Base-by-base conservation (phyloP, 495 filamentous ascomycete genomes). In the Tuber borchii region DNA sequence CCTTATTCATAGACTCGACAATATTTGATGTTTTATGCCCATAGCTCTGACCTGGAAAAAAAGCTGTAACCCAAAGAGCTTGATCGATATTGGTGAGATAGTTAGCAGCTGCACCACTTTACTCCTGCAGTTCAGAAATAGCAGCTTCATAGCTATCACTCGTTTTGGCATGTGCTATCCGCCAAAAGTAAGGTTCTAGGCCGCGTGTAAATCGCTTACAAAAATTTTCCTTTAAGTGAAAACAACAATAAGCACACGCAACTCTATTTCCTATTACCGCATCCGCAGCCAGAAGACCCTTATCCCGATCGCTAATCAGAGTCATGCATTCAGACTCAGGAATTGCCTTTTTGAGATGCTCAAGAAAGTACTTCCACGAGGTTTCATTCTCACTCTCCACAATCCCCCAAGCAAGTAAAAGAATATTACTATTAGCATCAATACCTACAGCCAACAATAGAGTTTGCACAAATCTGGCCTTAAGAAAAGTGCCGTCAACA, bases 371-470 rank as follows among this genome's bases (percentile, higher is more conserved):
- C 4, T 19, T 17, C 77, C 75, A 79, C 0, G 26, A 77, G 3
- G 2, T 9, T 26, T 71, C 69, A 46, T 79, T 79, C 37, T 79
- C 69, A 19, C 68, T 74, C 65, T 79, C 78, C 0, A 79, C 56
- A 37, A 75, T 31, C 2, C 69, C 72, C 75, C 75, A 79, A 39
- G 65, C 68, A 16, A 77, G 65, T 14, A 77, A 34, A 0, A 75
- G 7, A 40, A 71, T 74, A 2, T 77, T 56, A 4, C 72, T 26
- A 69, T 79, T 77, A 3, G 26, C 78, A 74, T 78, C 78, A 69
- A 72, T 77, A 7, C n/a, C 72, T 1, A 77, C 72, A 14, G 75
- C 71, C 0, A 78, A 31, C 31, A 80, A 45, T 0, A 80, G 56
- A 0, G 73, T 78, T 44, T 71, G 68, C 12, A 75, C 22, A 74